Evolutionary conservation across 495 filamentous ascomycete species (phyloP), one percentile per base, ranked within the genome.

Genomic region (Cercophora samala): DNA sequence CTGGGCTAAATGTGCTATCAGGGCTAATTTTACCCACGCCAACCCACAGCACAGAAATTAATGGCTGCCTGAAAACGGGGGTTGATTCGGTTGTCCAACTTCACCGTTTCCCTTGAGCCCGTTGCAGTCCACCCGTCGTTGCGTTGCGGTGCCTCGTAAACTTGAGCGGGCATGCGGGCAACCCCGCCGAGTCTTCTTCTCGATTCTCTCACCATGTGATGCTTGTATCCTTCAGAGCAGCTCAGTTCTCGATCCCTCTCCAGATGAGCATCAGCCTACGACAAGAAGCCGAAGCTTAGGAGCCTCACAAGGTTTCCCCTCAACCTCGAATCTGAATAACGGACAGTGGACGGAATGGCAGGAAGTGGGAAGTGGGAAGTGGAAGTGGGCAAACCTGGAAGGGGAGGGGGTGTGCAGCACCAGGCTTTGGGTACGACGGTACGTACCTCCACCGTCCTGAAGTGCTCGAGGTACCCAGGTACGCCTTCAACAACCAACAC

Each of bases 21-120:
- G 46, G 62, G 62, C 62, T 64, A 64, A 64, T 29, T 64, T 56
- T 55, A 64, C 62, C 62, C 62, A 64, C 51, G 37, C 37, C 13
- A 54, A 56, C n/a, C 53, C 26, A 54, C 22, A 18, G 13, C 18
- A 5, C 19, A 55, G 13, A 23, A 32, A 62, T 42, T 46, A 1
- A 60, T 42, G 62, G 62, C 24, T 64, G 62, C 62, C 62, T 64
- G 62, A 29, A 54, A n/a, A 17, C 32, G 37, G 37, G 37, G 37
- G 37, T 5, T 8, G 37, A 46, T 8, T 8, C 8, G 26, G 8
- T 29, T 29, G 26, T 46, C 37, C 6, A 46, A 46, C 37, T 46
- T 9, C 37, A 46, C 37, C 37, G 37, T 46, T 46, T 46, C 37
- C 11, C 11, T 13, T 46, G 37, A 11, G 37, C 26, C 26, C 26